Conservation (phyloP, 2,329 filamentous ascomycete species). For the Lecanosticta acicola region DNA sequence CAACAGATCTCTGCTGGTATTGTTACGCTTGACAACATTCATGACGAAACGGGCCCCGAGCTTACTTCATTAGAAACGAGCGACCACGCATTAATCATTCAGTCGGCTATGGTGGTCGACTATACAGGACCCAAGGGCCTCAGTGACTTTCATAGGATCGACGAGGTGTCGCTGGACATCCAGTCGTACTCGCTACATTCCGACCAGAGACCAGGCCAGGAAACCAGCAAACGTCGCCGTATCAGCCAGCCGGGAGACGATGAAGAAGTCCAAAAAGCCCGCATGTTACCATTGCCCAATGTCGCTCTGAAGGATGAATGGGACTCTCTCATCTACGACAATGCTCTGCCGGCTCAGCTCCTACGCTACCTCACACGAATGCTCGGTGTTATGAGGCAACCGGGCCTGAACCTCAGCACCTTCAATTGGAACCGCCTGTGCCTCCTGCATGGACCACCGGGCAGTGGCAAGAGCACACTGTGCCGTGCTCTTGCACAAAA, state of each 20-base stretch:
- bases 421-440: constrained; percentile 44
- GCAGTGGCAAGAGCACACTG: constrained; percentile 41
- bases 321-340: constrained; percentile 44
- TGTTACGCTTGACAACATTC: too few species aligned
- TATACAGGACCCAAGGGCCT: constrained; percentile 30
- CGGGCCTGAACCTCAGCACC: constrained; percentile 33
- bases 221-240: constrained; percentile 8
- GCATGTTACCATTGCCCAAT: constrained; percentile 35
- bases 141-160: constrained; percentile 25
- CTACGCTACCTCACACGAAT: constrained; percentile 37
- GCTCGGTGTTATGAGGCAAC: constrained; percentile 33
- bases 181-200: constrained; percentile 38
- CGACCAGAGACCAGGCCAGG: constrained; percentile 23
- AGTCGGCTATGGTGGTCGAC: constrained; percentile 36
- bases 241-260: constrained; percentile 23
- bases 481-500: constrained; percentile 49
- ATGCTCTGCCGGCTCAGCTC: constrained; percentile 38
- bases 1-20: constrained; percentile 7
- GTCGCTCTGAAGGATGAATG: constrained; percentile 39
- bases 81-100: constrained; percentile 27
- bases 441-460: constrained; percentile 41
- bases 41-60: not conserved
- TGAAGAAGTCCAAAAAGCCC: constrained; percentile 30
- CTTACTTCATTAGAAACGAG: not conserved
- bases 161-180: constrained; percentile 37